These are phyloP conservation scores for Chlamydomonas asymmetrica DNA, from an alignment of 139 green algal genomes.

Conservation along the genomic window DNA sequence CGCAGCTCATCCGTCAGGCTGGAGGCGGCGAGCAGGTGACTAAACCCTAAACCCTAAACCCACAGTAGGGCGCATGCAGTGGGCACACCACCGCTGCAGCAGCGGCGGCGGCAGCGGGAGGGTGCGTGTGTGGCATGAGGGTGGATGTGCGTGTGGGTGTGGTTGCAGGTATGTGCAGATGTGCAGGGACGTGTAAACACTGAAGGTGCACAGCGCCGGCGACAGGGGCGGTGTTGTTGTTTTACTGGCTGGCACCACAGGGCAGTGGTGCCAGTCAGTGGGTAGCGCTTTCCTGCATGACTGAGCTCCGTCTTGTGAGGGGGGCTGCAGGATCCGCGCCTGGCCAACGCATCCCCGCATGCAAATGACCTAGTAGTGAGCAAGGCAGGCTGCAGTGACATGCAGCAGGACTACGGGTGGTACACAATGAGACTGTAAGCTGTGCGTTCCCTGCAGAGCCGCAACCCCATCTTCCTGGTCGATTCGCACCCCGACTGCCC, in stretches of 20 bases:
- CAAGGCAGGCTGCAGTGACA: not conserved
- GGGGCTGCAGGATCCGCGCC: too few species aligned
- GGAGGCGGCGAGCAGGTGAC: conserved; percentile 24
- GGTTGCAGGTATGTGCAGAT: not conserved
- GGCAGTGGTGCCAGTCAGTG: not conserved
- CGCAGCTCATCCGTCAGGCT: conserved; percentile 48
- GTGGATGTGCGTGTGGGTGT: not conserved
- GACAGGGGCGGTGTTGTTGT: too few species aligned
- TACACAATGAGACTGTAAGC: not conserved
- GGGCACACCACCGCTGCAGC: too few species aligned
- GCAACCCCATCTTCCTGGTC: conserved; percentile 53
- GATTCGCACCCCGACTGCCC: conserved; percentile 54
- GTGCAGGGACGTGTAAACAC: too few species aligned
- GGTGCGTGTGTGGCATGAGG: not conserved
- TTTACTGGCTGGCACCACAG: too few species aligned
- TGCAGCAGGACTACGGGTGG: not conserved
- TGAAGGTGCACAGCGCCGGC: too few species aligned
- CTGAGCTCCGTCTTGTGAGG: too few species aligned
- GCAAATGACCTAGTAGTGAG: not conserved
- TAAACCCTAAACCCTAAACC: too few species aligned
- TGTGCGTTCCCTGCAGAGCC: conserved; percentile 40
- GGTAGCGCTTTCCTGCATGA: not conserved
- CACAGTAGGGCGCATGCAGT: too few species aligned
- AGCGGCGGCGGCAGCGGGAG: not conserved
- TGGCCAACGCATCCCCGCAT: too few species aligned